These are phyloP conservation scores for Polygonum aviculare DNA, from an alignment of 148 eudicot genomes.

Conservation along the genomic window DNA sequence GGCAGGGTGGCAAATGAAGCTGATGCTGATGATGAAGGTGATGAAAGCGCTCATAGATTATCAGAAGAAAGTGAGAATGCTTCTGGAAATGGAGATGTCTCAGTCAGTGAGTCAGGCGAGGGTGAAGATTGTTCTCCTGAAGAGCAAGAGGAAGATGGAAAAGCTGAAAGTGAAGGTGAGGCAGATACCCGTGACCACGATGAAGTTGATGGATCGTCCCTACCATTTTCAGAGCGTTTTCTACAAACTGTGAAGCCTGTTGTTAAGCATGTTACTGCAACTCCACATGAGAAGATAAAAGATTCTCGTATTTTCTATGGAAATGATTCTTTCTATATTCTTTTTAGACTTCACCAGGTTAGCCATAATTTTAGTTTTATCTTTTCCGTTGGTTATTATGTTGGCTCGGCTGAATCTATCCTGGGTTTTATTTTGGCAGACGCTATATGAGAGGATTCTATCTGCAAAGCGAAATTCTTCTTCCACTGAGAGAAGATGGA, in stretches of 20 bases:
- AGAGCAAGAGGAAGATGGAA: constrained; percentile 70
- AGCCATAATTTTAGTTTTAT: constrained; percentile 1
- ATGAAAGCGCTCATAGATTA: constrained; percentile 22
- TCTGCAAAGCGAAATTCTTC: constrained; percentile 56
- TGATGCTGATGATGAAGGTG: constrained; percentile 45
- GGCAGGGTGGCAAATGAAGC: constrained; percentile 41
- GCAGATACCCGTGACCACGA: constrained; percentile 19
- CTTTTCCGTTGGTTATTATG: neutral
- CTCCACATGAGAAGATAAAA: constrained; percentile 30
- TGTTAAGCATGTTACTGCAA: constrained; percentile 47
- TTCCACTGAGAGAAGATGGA: constrained; percentile 56
- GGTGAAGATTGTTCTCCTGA: constrained; percentile 77
- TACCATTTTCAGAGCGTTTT: constrained; percentile 47
- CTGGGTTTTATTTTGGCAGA: constrained; percentile 27
- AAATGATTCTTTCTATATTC: constrained; percentile 69
- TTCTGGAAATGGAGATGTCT: constrained; percentile 64
- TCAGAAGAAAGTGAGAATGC: constrained; percentile 68
- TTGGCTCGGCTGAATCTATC: neutral
- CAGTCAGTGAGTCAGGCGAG: constrained; percentile 73
- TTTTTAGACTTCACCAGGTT: constrained; percentile 87
- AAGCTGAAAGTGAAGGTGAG: constrained; percentile 93
- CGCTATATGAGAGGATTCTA: constrained; percentile 65
- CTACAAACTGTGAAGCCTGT: constrained; percentile 58
- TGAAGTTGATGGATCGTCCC: constrained; percentile 45
- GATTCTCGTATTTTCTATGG: constrained; percentile 67